phyloP scores from a whole-genome alignment of 2,329 filamentous ascomycete species.

The Taxawa tesnikishii region DNA sequence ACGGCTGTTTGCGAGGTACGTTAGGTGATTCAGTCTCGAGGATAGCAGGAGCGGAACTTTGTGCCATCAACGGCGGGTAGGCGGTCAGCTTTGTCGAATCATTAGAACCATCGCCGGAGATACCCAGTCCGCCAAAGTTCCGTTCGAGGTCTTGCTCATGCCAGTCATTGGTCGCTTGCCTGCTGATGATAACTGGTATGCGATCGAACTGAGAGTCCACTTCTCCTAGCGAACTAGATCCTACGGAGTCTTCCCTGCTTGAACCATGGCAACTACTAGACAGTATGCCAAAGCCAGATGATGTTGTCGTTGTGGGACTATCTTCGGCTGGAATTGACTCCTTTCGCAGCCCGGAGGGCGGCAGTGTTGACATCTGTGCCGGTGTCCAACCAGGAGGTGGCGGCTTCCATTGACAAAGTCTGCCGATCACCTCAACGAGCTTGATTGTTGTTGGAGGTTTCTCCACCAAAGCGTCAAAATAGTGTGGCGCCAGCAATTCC shows the following conservation, averaged over 20 bases:
- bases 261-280: slow-evolving; percentile 67
- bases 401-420: slow-evolving; percentile 87
- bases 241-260: slow-evolving; percentile 79
- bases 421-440: slow-evolving; percentile 73
- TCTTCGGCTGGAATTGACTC: slow-evolving; percentile 56
- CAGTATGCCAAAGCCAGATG: slow-evolving; percentile 50
- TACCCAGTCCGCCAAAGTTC: slow-evolving; percentile 56
- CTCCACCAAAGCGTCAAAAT: slow-evolving; percentile 91
- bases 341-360: slow-evolving; percentile 52
- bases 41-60: slow-evolving; percentile 52
- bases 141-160: slow-evolving; percentile 43
- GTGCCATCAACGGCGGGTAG: slow-evolving; percentile 44
- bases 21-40: slow-evolving; percentile 17
- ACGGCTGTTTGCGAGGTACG: slow-evolving; percentile 47
- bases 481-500: slow-evolving; percentile 84
- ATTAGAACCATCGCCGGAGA: slow-evolving; percentile 41
- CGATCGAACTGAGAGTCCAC: slow-evolving; percentile 72
- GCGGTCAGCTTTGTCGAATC: slow-evolving; percentile 23
- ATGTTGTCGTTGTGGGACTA: slow-evolving; percentile 69
- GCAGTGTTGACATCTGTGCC: slow-evolving; percentile 29
- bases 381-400: slow-evolving; percentile 49
- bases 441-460: slow-evolving; percentile 93
- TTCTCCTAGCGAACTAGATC: slow-evolving; percentile 79
- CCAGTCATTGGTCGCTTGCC: slow-evolving; percentile 67
- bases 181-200: slow-evolving; percentile 60